These are phyloP conservation scores for Hibiscus tridactylites DNA, from an alignment of 345 rosid genomes.

Conservation along the genomic window DNA sequence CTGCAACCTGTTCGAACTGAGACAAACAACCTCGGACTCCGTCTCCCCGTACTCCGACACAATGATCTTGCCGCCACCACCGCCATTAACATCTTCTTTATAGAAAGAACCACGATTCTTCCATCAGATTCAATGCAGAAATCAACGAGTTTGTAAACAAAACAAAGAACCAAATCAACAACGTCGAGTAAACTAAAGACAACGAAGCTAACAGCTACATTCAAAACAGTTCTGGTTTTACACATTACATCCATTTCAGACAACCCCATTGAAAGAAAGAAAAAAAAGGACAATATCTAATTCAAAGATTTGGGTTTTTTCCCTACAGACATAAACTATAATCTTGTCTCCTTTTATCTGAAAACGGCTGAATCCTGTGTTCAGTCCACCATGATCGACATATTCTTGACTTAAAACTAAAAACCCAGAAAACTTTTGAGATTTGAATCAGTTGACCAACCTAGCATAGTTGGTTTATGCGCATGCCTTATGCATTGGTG, in stretches of 20 bases:
- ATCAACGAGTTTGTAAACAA: slow-evolving; percentile 59
- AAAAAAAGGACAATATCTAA: neutral
- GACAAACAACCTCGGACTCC: slow-evolving; percentile 61
- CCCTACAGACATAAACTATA: neutral
- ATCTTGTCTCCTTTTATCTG: neutral
- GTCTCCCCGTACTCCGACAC: slow-evolving; percentile 73
- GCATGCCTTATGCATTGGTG: too few relatives aligned
- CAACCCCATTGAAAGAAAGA: slow-evolving; percentile 18
- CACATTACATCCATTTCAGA: slow-evolving; percentile 22
- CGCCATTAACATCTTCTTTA: slow-evolving; percentile 45
- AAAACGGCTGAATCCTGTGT: neutral
- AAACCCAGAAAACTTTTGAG: neutral
- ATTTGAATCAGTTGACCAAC: too few relatives aligned
- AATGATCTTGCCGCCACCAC: slow-evolving; percentile 48
- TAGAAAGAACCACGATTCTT: slow-evolving; percentile 76
- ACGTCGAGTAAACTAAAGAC: slow-evolving; percentile 77
- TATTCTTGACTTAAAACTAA: neutral
- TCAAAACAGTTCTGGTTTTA: slow-evolving; percentile 24
- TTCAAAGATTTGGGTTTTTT: too few relatives aligned
- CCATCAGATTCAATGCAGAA: slow-evolving; percentile 76
- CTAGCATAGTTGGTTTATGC: too few relatives aligned
- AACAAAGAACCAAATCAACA: slow-evolving; percentile 57
- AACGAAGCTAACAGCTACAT: slow-evolving; percentile 56
- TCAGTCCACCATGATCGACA: neutral
- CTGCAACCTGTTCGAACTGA: slow-evolving; percentile 57